Evolutionary conservation across 495 filamentous ascomycete genomes (phyloP).

Genomic region (Tuber aestivum): DNA sequence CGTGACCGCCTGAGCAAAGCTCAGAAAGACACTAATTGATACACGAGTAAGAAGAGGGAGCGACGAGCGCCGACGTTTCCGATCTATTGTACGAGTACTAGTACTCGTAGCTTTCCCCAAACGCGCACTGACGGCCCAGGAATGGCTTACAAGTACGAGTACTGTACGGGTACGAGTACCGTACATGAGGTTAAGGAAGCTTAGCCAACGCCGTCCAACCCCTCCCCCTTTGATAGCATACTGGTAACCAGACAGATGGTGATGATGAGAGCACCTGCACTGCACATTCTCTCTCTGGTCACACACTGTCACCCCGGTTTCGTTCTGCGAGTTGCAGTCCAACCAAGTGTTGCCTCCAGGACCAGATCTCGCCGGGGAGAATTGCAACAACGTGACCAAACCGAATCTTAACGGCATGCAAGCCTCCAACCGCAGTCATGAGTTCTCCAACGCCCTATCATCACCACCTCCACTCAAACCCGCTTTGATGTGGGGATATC

Average conservation of each 20-base stretch:
- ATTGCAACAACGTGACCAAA: constrained; percentile 1
- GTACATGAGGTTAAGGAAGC: background rate
- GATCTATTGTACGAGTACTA: too few species aligned
- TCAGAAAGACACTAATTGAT: background rate
- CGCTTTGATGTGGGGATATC: background rate
- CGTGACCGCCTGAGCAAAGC: background rate
- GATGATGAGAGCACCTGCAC: background rate
- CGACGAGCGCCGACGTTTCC: background rate
- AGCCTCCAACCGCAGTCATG: background rate
- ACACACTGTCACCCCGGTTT: background rate
- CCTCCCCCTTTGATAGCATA: background rate
- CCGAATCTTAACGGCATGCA: constrained; percentile 5
- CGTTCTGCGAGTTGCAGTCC: background rate
- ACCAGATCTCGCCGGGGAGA: background rate
- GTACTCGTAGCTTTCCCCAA: background rate
- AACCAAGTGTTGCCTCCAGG: background rate
- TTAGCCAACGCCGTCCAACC: background rate
- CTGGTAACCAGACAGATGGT: constrained; percentile 1
- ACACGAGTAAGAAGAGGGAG: background rate
- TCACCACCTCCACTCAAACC: background rate
- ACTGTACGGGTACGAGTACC: too few species aligned
- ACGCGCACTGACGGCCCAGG: background rate
- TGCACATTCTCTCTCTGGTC: background rate
- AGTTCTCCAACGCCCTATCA: background rate
- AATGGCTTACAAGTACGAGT: too few species aligned